Conservation (phyloP, 2,329 filamentous ascomycete genomes). For the Rutstroemia sp. region DNA sequence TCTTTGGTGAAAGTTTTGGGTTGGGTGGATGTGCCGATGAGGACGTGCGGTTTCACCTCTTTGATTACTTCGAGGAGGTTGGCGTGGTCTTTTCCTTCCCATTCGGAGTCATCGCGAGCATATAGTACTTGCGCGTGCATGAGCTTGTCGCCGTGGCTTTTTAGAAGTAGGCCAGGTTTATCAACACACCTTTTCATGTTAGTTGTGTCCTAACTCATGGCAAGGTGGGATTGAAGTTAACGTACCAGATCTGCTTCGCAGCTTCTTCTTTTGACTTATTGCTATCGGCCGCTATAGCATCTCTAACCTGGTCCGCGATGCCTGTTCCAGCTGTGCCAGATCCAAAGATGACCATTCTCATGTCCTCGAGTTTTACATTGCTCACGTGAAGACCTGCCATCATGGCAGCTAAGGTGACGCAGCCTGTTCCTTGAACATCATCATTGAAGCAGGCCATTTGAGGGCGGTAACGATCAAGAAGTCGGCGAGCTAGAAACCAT, state of each 20-base stretch:
- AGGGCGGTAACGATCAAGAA: constrained; percentile 68
- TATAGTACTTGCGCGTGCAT: constrained; percentile 62
- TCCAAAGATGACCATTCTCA: constrained; percentile 70
- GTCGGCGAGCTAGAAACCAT: constrained; percentile 43
- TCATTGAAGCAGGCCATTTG: constrained; percentile 83
- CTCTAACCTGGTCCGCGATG: constrained; percentile 77
- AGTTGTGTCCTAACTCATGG: neutral
- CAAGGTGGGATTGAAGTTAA: neutral
- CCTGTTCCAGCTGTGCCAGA: constrained; percentile 76
- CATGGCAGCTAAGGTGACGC: constrained; percentile 77
- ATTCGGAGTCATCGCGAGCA: constrained; percentile 56
- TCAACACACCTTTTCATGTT: constrained; percentile 59
- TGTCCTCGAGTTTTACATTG: constrained; percentile 56
- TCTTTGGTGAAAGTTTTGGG: constrained; percentile 69
- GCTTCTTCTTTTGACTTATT: constrained; percentile 66
- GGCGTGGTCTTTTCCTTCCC: constrained; percentile 47
- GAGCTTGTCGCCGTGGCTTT: constrained; percentile 50
- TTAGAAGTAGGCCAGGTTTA: constrained; percentile 68
- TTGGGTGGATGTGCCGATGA: constrained; percentile 78
- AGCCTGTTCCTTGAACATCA: constrained; percentile 83
- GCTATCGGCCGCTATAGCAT: constrained; percentile 66
- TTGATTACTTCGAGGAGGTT: constrained; percentile 61
- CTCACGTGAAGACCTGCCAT: constrained; percentile 67
- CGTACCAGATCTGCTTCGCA: constrained; percentile 68
- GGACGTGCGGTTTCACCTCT: constrained; percentile 67